These are phyloP conservation scores for Tulasnella sp. DNA, from an alignment of 768 basidiomycete genomes.

Conservation along the genomic window DNA sequence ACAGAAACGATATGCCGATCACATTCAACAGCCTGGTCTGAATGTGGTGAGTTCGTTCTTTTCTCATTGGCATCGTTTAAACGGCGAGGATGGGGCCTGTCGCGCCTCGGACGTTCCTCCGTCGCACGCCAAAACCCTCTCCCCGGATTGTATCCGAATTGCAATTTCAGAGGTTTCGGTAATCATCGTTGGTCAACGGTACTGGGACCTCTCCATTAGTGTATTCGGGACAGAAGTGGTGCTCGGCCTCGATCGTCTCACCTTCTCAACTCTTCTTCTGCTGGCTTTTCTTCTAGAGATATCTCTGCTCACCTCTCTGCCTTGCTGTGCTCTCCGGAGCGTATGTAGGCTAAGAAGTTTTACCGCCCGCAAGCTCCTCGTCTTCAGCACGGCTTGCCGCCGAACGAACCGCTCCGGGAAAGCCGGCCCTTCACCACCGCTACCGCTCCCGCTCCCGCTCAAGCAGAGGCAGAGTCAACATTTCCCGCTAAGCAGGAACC, in stretches of 20 bases:
- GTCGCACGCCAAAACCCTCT: not conserved
- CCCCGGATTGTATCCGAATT: too few relatives aligned
- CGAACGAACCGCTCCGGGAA: not conserved
- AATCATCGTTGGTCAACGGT: not conserved
- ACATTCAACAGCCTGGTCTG: not conserved
- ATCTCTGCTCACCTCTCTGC: not conserved
- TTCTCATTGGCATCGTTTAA: not conserved
- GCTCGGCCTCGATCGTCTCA: not conserved
- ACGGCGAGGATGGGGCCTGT: not conserved
- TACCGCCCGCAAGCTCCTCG: not conserved
- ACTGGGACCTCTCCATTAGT: not conserved
- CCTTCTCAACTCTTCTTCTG: not conserved
- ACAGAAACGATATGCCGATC: not conserved
- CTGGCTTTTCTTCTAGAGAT: too few relatives aligned
- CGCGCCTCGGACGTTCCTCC: not conserved
- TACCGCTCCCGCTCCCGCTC: not conserved
- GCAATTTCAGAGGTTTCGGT: not conserved
- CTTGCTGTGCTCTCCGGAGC: not conserved
- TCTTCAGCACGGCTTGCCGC: not conserved
- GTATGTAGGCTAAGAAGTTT: not conserved
- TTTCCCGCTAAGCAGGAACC: not conserved
- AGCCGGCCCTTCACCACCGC: not conserved
- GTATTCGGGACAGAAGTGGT: not conserved
- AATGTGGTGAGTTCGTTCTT: not conserved
- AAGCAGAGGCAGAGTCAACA: not conserved